Base-by-base conservation (phyloP, 2,329 filamentous ascomycete genomes). In the Dendrostoma leiphaemia region DNA sequence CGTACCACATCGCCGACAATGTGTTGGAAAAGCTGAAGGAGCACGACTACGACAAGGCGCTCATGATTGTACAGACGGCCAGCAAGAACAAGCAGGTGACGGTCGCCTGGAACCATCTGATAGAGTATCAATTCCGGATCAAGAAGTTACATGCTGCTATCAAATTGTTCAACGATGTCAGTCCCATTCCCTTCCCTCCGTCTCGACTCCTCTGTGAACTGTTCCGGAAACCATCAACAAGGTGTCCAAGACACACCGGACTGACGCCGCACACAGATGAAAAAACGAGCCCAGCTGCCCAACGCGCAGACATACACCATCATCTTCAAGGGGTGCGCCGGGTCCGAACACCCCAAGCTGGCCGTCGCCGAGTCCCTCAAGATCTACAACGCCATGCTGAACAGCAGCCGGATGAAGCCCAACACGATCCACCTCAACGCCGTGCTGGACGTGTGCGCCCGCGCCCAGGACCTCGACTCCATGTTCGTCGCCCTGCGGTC, bases 91-190 rank as follows among this genome's bases (percentile, higher is more conserved):
- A 81, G 60, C 74, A 85, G 54, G 85, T 88, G 59, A 75, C 82
- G 4, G 91, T 95, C 54, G 85, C 88, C 55, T 99, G 93, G 92
- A 97, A 97, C 70, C 83, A 89, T 65, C 71, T 96, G 41, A 86
- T 99, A 53, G 81, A 86, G 54, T 84, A 91, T 68, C 76, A 83
- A 58, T 73, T 97, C 68, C 71, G 79, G 38, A 75, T 83, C 23
- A 76, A 82, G 38, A 78, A 79, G 48, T 69, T 91, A 31, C 78
- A 79, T 56, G 73, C 76, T 19, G 92, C 89, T 17, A 72, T 96
- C 54, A 91, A 89, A 71, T 76, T 91, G n/a, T 97, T 85, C 74
- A 96, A 97, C 69, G 93, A 97, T 69, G 88, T 89, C 69, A 59
- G 76, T 56, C 32, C 17, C 32, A 28, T n/a, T 38, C 51, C 23